Evolutionary conservation across 2,329 filamentous ascomycete genomes (phyloP).

Genomic region (Dothidotthia symphoricarpi): DNA sequence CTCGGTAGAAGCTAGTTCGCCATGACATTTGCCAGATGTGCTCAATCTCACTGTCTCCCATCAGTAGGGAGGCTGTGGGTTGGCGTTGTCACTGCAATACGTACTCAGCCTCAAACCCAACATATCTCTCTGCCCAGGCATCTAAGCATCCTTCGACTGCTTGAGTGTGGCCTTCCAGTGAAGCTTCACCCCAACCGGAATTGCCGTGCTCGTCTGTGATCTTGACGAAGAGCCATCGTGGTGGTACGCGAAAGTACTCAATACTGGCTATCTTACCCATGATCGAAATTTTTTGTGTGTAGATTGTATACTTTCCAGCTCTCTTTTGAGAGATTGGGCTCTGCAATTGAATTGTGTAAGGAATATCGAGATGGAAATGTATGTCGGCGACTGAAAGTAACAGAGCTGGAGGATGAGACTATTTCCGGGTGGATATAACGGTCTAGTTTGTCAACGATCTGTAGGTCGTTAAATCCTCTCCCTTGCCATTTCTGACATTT

Average conservation of each 20-base stretch:
- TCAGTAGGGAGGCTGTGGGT: neutral
- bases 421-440: too few relatives aligned
- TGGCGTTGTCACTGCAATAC: constrained; percentile 2
- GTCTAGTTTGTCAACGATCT: too few relatives aligned
- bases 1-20: constrained; percentile 70
- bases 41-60: constrained; percentile 63
- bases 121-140: constrained; percentile 61
- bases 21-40: constrained; percentile 76
- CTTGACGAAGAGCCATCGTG: constrained; percentile 76
- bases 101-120: constrained; percentile 69
- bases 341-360: too few relatives aligned
- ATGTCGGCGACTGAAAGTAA: too few relatives aligned
- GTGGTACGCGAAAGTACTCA: constrained; percentile 72
- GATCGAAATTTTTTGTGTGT: too few relatives aligned
- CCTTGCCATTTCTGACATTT: neutral
- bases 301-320: too few relatives aligned
- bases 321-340: too few relatives aligned
- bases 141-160: constrained; percentile 73
- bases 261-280: constrained; percentile 66
- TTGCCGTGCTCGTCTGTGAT: constrained; percentile 65
- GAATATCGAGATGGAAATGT: too few relatives aligned
- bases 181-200: constrained; percentile 72
- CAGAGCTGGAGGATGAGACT: too few relatives aligned
- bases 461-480: too few relatives aligned
- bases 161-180: constrained; percentile 70